Conservation (phyloP, 306 rosid genomes). For the Fagus crenata region DNA sequence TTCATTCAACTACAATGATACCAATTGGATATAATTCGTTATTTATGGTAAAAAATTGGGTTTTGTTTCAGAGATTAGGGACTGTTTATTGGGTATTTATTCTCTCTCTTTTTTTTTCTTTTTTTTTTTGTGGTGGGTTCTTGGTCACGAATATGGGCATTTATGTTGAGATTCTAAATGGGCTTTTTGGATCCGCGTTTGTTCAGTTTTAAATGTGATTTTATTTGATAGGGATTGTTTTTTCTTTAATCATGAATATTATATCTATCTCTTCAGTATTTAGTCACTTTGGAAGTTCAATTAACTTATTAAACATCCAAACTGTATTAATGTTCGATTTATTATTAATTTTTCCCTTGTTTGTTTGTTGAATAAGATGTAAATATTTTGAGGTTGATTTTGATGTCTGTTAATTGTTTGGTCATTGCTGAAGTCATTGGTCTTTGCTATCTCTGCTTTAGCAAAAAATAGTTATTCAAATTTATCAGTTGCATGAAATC, state of each 20-base stretch:
- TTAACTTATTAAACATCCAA: not conserved
- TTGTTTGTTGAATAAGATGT: not conserved
- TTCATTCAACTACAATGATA: slow-evolving; percentile 2
- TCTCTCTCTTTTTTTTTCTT: not conserved
- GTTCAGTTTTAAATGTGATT: slow-evolving; percentile 12
- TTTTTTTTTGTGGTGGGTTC: not conserved
- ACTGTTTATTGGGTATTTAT: not conserved
- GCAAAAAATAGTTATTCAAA: slow-evolving; percentile 1
- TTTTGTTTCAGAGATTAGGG: not conserved
- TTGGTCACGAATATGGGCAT: slow-evolving; percentile 2
- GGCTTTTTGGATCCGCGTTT: slow-evolving; percentile 16
- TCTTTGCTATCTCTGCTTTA: slow-evolving; percentile 15
- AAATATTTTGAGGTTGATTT: not conserved
- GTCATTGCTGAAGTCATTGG: not conserved
- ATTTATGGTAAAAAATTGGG: slow-evolving; percentile 22
- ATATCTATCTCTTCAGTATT: slow-evolving; percentile 9
- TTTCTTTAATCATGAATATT: slow-evolving; percentile 12
- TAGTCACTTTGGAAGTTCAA: not conserved
- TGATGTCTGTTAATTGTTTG: not conserved
- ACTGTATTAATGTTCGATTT: not conserved
- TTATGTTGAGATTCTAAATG: slow-evolving; percentile 18
- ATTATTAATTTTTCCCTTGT: not conserved
- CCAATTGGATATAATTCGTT: slow-evolving; percentile 14
- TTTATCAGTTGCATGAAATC: slow-evolving; percentile 1
- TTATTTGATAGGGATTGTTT: not conserved